Percentiles rank a stretch among this genome's conserved stretches.
These are phyloP conservation scores for Nicotiana attenuata DNA, from an alignment of 257 asterid genomes.

Conservation along the genomic window DNA sequence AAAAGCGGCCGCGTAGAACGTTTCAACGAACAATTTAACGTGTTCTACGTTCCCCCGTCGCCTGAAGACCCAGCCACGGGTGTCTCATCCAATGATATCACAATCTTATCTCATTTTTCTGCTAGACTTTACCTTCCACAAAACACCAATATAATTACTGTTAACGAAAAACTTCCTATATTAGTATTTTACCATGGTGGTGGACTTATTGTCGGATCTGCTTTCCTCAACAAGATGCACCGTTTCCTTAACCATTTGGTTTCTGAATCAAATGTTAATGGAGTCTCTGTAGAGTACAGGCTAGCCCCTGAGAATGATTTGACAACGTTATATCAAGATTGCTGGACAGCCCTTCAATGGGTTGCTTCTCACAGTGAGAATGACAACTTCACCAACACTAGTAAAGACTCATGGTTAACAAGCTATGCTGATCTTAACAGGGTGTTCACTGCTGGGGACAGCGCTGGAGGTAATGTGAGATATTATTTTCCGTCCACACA, in stretches of 20 bases:
- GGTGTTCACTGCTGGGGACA: conserved; percentile 26
- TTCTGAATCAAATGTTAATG: conserved; percentile 13
- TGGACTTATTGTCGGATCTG: conserved; percentile 25
- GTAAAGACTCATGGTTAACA: conserved; percentile 22
- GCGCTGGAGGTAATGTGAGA: conserved; percentile 17
- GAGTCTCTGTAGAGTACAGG: conserved; percentile 25
- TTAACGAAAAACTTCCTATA: conserved; percentile 15
- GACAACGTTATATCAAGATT: conserved; percentile 22
- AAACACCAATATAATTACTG: neutral
- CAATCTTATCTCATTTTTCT: conserved; percentile 13
- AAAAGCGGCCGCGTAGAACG: conserved; percentile 26
- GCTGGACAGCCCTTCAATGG: conserved; percentile 30
- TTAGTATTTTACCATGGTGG: conserved; percentile 29
- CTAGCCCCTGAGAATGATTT: conserved; percentile 30
- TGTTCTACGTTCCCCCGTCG: conserved; percentile 16
- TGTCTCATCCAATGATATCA: conserved; percentile 27
- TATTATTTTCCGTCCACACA: no score
- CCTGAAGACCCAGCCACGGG: neutral
- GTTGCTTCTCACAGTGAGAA: conserved; percentile 8
- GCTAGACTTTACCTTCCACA: conserved; percentile 32
- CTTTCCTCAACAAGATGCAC: conserved; percentile 16
- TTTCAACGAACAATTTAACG: neutral
- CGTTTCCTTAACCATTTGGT: conserved; percentile 12
- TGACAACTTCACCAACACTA: neutral
- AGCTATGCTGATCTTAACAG: conserved; percentile 13